A percentile compares a stretch with the other conserved stretches of the same genome.
Evolutionary conservation across 148 eudicot genomes (phyloP).

Genomic region (Polygonum maritimum): DNA sequence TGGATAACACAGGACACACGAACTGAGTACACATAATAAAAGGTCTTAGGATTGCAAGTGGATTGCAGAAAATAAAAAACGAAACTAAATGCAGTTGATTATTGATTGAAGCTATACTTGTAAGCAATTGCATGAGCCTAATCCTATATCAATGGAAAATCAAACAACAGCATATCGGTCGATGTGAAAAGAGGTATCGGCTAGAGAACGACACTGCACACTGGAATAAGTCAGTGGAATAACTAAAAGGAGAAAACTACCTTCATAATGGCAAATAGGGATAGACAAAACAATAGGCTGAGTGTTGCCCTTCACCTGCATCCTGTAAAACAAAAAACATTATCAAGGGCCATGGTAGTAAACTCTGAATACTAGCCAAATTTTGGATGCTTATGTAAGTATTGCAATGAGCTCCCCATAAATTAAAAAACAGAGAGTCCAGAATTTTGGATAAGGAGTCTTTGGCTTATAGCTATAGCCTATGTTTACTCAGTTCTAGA

Average conservation of each 20-base stretch:
- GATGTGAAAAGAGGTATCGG: background rate
- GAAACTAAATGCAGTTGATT: background rate
- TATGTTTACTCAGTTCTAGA: background rate
- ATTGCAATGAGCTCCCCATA: background rate
- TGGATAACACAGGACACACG: background rate
- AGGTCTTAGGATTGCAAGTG: background rate
- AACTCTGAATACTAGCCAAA: background rate
- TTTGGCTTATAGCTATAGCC: background rate
- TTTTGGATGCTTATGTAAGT: background rate
- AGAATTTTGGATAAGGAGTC: background rate
- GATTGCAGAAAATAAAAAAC: background rate
- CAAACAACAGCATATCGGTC: background rate
- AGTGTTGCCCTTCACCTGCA: conserved; percentile 65
- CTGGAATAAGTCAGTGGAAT: background rate
- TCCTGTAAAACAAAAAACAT: conserved; percentile 34
- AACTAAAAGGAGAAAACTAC: conserved; percentile 31
- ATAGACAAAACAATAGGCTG: conserved; percentile 70
- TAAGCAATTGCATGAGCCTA: background rate
- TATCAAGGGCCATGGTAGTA: background rate
- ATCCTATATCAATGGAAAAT: background rate
- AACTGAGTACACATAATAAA: background rate
- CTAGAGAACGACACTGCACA: background rate
- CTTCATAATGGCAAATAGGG: conserved; percentile 67
- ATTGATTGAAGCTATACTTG: background rate
- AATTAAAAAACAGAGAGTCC: background rate